Conservation (phyloP, 2,329 filamentous ascomycete genomes). For the Leptographium flavum region DNA sequence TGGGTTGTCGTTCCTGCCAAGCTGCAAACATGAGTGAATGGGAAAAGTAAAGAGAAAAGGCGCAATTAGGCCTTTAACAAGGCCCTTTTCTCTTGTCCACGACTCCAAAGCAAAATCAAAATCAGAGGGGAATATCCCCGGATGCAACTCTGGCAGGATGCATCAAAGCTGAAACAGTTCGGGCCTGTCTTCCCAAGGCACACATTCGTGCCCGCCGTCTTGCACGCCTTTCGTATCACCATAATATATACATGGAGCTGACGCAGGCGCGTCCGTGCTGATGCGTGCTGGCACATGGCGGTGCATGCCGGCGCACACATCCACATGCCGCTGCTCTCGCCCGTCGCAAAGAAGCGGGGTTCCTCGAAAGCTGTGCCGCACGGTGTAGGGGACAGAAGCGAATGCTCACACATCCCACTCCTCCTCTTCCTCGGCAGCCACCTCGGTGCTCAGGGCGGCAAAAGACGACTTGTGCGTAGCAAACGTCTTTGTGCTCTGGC, state of each 20-base stretch:
- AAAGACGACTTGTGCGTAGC: conserved; percentile 29
- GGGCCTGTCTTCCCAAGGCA: background rate
- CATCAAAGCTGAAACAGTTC: background rate
- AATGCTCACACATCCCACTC: conserved; percentile 40
- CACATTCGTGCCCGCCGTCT: background rate
- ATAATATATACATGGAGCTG: background rate
- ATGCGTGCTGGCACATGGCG: background rate
- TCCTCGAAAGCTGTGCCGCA: background rate
- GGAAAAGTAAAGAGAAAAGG: background rate
- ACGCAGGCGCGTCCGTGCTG: background rate
- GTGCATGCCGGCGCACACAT: background rate
- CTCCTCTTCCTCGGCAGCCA: conserved; percentile 24
- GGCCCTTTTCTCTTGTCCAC: background rate
- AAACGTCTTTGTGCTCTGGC: conserved; percentile 20
- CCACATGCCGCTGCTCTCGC: background rate
- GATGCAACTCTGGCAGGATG: background rate
- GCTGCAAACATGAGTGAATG: background rate
- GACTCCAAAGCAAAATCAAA: conserved; percentile 1
- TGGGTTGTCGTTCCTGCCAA: background rate
- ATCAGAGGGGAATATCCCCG: background rate
- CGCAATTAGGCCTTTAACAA: background rate
- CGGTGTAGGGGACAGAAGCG: background rate
- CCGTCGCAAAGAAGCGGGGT: background rate
- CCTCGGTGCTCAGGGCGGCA: conserved; percentile 31
- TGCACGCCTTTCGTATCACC: background rate